These are phyloP conservation scores for Trichoderma brevicompactum DNA, from an alignment of 2,329 filamentous ascomycete species.

Conservation along the genomic window DNA sequence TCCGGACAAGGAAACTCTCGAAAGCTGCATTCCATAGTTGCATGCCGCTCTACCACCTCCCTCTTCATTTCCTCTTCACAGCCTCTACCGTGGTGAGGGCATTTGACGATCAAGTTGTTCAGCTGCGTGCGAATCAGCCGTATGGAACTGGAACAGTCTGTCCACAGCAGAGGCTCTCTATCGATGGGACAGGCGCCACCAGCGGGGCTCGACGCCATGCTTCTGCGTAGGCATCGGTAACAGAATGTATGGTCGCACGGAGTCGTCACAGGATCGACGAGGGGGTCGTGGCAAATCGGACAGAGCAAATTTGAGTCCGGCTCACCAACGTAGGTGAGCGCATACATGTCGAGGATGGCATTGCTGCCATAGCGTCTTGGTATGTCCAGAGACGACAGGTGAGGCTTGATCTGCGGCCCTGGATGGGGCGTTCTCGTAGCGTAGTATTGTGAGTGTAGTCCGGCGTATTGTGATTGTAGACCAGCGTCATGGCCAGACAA, in stretches of 20 bases:
- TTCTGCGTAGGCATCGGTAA: slow-evolving; percentile 56
- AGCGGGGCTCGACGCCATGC: slow-evolving; percentile 47
- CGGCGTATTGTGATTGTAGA: slow-evolving; percentile 18
- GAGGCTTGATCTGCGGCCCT: slow-evolving; percentile 35
- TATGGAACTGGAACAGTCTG: slow-evolving; percentile 48
- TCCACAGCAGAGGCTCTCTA: slow-evolving; percentile 50
- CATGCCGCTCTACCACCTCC: slow-evolving; percentile 60
- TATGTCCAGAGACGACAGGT: slow-evolving; percentile 47
- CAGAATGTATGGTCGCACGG: slow-evolving; percentile 70
- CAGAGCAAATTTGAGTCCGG: slow-evolving; percentile 55
- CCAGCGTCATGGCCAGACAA: slow-evolving; percentile 5
- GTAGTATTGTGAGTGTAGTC: slow-evolving; percentile 23
- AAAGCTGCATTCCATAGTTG: slow-evolving; percentile 60
- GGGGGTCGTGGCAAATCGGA: slow-evolving; percentile 63
- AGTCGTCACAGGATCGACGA: slow-evolving; percentile 64
- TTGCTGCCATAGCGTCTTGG: slow-evolving; percentile 45
- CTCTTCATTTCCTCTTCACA: slow-evolving; percentile 57
- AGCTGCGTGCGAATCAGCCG: slow-evolving; percentile 63
- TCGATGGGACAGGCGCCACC: slow-evolving; percentile 61
- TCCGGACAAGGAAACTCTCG: slow-evolving; percentile 61
- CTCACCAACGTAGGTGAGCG: slow-evolving; percentile 50
- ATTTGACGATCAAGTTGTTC: slow-evolving; percentile 62
- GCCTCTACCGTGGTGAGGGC: slow-evolving; percentile 57
- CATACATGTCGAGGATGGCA: slow-evolving; percentile 51
- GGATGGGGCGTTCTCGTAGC: slow-evolving; percentile 3